Evolutionary conservation across 768 basidiomycete genomes (phyloP), one percentile per base, ranked within the genome.

Genomic region (Tylopilus plumbeoviolaceoides): DNA sequence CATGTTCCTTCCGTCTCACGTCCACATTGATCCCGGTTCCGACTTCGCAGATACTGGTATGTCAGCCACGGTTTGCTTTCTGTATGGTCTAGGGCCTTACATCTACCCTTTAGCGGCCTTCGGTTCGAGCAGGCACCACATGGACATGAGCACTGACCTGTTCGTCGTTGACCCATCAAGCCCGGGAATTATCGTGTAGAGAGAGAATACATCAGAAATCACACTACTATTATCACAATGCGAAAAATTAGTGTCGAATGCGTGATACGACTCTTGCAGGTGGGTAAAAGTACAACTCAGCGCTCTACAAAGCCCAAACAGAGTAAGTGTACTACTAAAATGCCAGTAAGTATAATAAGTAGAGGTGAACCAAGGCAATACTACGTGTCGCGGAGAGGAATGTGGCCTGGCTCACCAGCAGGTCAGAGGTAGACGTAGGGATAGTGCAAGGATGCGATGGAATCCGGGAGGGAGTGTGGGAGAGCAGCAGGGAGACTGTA

Each of bases 61-160:
- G 75, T 70, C 31, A 30, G 35, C 20, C 23, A 1, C n/a, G 5
- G 30, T 30, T 44, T 36, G 21, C 20, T 20, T 50, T 35, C 7
- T 28, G 18, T 31, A 1, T 12, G 8, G 20, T 30, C 20, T 45
- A n/a, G 4, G 12, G 14, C 4, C 44, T 68, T 35, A 57, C 42
- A 14, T 35, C 31, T 12, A 40, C 17, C 30, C 58, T 33, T 48
- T 61, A 95, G 95, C 62, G 94, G 95, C 42, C 79, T 95, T 48
- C 89, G 86, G 47, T 97, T 91, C 65, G 88, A 95, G 70, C 91
- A 93, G 70, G 84, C 80, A 20, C 87, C 80, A 39, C 86, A 90
- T 50, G 72, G 63, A 59, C 85, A 89, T 74, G 69, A 57, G 47
- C 64, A 77, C 70, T 70, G 44, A 61, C 3, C 7, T 35, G 42